Evolutionary conservation across 1,139 yeast genomes (phyloP).

Genomic region (Saccharomycopsis hybrid): DNA sequence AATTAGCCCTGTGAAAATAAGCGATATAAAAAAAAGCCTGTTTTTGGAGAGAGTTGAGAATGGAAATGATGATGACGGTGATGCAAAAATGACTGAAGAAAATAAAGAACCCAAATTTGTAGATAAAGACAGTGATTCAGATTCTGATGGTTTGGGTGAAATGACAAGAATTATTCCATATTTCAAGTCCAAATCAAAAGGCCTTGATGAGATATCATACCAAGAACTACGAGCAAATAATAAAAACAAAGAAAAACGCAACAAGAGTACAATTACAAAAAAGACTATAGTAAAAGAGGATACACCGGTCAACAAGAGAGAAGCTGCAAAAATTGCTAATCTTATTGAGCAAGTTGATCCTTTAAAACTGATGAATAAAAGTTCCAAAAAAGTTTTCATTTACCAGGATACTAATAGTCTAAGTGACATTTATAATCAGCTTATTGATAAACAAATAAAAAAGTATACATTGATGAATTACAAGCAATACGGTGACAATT

Average conservation of each 20-base stretch:
- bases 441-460: conserved; percentile 9
- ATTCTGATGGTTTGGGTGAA: not conserved
- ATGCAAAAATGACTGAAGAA: not conserved
- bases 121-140: not conserved
- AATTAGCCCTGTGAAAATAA: conserved; percentile 14
- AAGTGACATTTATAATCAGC: conserved; percentile 10
- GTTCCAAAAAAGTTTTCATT: conserved; percentile 2
- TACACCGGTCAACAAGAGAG: conserved; percentile 1
- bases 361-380: conserved; percentile 12
- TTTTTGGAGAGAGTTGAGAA: too few species aligned
- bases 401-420: conserved; percentile 11
- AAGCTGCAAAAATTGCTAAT: not conserved
- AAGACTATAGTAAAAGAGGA: not conserved
- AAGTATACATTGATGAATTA: conserved; percentile 10
- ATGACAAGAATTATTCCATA: conserved; percentile 11
- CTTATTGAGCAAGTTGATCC: conserved; percentile 17
- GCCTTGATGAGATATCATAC: not conserved
- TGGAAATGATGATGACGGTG: conserved; percentile 1
- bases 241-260: not conserved
- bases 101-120: too few species aligned
- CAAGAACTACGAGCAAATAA: not conserved
- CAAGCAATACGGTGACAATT: conserved; percentile 3
- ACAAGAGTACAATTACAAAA: not conserved
- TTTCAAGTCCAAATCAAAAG: not conserved
- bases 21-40: conserved; percentile 1